Percentiles rank a stretch among this genome's conserved stretches.
These are phyloP conservation scores for Trichomonascaceae sp. DNA, from an alignment of 1,139 yeast genomes.

Conservation along the genomic window DNA sequence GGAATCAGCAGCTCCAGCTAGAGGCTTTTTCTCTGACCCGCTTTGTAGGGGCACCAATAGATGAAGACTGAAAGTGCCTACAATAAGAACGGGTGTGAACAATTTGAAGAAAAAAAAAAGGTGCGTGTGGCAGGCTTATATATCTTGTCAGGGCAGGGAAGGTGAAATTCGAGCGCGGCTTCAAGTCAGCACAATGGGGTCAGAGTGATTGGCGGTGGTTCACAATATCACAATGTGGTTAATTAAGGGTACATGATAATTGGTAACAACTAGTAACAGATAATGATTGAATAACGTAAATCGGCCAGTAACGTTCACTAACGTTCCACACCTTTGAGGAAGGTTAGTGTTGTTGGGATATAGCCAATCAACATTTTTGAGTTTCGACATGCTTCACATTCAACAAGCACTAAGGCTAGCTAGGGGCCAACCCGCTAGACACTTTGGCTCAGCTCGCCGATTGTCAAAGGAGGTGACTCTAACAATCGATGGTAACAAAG, in stretches of 20 bases:
- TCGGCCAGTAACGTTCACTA: too few species aligned
- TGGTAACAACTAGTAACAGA: background rate
- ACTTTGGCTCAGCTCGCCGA: slow-evolving; percentile 3
- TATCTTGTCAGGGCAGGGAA: background rate
- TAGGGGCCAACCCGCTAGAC: slow-evolving; percentile 1
- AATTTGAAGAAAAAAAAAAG: slow-evolving; percentile 11
- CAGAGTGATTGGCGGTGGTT: too few species aligned
- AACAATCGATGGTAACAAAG: slow-evolving; percentile 67
- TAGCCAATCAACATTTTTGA: background rate
- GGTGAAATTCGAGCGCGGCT: background rate
- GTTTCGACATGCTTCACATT: background rate
- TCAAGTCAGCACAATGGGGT: background rate
- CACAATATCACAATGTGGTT: too few species aligned
- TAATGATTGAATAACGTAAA: too few species aligned
- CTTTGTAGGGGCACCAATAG: slow-evolving; percentile 15
- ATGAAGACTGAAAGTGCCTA: slow-evolving; percentile 12
- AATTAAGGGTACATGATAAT: too few species aligned
- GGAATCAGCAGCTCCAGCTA: slow-evolving; percentile 23
- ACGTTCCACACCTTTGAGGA: too few species aligned
- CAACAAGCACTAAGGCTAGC: background rate
- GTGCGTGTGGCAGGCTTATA: too few species aligned
- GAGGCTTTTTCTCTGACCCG: slow-evolving; percentile 18
- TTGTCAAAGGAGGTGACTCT: slow-evolving; percentile 45
- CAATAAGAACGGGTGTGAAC: slow-evolving; percentile 20
- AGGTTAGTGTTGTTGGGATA: too few species aligned